Base-by-base conservation (phyloP, 2,329 filamentous ascomycete genomes). In the Fusarium anthophilum region DNA sequence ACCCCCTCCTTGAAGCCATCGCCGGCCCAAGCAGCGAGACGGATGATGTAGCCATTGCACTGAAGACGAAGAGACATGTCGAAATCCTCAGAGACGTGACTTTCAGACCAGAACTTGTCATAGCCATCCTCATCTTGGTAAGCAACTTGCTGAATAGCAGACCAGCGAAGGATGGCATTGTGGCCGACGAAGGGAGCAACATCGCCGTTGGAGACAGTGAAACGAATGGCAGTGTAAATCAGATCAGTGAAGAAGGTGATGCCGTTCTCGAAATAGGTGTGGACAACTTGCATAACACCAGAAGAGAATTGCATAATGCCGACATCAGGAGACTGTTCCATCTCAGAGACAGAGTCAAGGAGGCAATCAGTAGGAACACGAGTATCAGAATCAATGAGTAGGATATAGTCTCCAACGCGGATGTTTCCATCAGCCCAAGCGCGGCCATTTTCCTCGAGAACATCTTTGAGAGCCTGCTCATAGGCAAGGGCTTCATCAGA, bases 391-490 rank as follows among this genome's bases (percentile, higher is more conserved):
- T 94, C 92, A 79, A 94, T 93, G 68, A 95, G 78, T 18, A 83
- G 79, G 68, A 95, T 94, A 81, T 95, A 95, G 82, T 97, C 94
- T 63, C 94, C 94, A 28, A 97, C 86, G 58, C 94, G 93, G 76
- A 97, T 92, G 81, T 96, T 95, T 70, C 94, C 94, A 79, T 94
- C 93, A 24, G 94, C 94, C 92, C 92, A 93, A 35, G 92, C 92
- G 35, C 91, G 89, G 24, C 91, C 90, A 64, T 93, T 87, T 55
- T 91, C 89, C 53, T 91, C 87, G 43, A 95, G 86, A 24, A 92
- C 89, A 67, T 92, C 88, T 74, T 90, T 88, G 47, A 95, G 86
- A 68, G 89, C 87, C 77, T 86, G 82, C 80, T 91, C 88, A 78
- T 94, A 94, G 4, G 90, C 91, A 67, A 86, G 83, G 12, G 89